Evolutionary conservation across 805 yeast species (phyloP), one percentile per base, ranked within the genome.

Genomic region (Yarrowia sp.): DNA sequence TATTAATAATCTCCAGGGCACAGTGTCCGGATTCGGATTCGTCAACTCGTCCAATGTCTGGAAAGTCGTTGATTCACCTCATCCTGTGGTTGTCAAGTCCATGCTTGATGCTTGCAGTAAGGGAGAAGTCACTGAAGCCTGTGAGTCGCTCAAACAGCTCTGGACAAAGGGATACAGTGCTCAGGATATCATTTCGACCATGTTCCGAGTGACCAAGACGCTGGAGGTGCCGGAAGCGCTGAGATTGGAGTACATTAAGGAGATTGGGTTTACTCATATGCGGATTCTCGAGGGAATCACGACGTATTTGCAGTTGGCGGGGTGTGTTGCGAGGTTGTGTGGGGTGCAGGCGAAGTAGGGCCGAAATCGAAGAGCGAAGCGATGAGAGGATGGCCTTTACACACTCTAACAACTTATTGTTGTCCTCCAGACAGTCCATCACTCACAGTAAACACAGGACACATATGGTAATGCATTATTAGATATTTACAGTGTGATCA

Each of bases 1-100:
- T 0, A 84, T 95, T 55, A 95, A 95, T 73, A 95, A 95, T 75
- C 75, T 95, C 66, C 99, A 95, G 74, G 87, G 96, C 72, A 92
- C 98, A 0, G 93, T 87, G 36, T 91, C 97, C 0, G 99, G 99
- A 1, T 92, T 92, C 77, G 92, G 89, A 3, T 81, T 89, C 65
- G 97, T 95, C n/a, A 89, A 86, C 72, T 91, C 91, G 53, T 91
- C 89, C 44, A 93, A 92, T 71, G 99, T 95, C 15, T 95, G 92
- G 81, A 90, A 89, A 74, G 90, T 95, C 66, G 98, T 95, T 2
- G 99, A 95, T 74, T 88, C 92, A 64, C 99, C 99, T 2, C 98
- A 95, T 76, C 99, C 99, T 0, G 75, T 92, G 58, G 86, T 90
- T 5, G 87, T 95, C 42, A 85, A 85, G 69, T 85, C 85, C 70